A percentile compares a stretch with the other conserved stretches of the same genome.
Conservation (phyloP, 345 rosid genomes). For the Eucalyptus camaldulensis region DNA sequence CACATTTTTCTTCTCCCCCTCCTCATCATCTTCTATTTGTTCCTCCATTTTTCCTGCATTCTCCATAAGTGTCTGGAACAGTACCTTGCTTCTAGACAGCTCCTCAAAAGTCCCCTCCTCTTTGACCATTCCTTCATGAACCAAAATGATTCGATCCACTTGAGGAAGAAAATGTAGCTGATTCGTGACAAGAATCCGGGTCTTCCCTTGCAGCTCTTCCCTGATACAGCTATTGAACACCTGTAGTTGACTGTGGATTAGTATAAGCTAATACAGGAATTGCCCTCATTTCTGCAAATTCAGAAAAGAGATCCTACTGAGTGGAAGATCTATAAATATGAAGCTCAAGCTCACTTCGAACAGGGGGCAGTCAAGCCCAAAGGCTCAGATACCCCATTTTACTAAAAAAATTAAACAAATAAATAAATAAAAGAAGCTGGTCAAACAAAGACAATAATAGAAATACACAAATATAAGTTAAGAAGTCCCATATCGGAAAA, state of each 20-base stretch:
- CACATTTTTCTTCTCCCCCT: constrained; percentile 4
- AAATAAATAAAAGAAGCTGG: not conserved
- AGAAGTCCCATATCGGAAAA: not conserved
- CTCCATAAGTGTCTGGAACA: constrained; percentile 84
- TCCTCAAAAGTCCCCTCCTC: constrained; percentile 89
- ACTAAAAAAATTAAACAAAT: not conserved
- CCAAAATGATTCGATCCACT: constrained; percentile 68
- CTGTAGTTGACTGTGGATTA: constrained; percentile 12
- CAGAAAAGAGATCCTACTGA: not conserved
- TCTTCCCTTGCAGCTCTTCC: constrained; percentile 65
- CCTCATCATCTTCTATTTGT: constrained; percentile 17
- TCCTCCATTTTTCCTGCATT: constrained; percentile 94
- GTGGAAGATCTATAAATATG: not conserved
- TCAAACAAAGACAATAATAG: not conserved
- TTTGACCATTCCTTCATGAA: constrained; percentile 64
- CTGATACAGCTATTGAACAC: constrained; percentile 84
- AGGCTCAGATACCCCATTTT: not conserved
- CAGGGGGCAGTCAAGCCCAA: not conserved
- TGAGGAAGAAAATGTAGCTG: constrained; percentile 95
- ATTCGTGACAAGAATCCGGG: constrained; percentile 87
- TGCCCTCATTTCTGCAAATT: not conserved
- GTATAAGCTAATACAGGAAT: not conserved
- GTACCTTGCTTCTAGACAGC: constrained; percentile 49
- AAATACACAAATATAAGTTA: not conserved
- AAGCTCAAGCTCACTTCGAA: not conserved